Conservation (phyloP, 352 stramenopile species). For the Globisporangium megalacanthum region DNA sequence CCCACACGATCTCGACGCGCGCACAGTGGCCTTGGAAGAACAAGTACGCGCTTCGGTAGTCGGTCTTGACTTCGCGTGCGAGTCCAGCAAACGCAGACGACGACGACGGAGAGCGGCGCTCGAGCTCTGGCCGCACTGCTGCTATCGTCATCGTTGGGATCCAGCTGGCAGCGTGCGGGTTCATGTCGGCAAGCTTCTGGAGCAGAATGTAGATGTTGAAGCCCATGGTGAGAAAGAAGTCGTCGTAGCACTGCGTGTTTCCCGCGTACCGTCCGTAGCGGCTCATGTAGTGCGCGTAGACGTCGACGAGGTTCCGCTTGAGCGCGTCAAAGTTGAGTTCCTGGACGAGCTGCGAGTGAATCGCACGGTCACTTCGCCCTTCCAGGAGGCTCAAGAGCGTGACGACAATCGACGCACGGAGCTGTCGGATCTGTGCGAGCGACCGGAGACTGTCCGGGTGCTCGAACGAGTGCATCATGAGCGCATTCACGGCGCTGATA, state of each 20-base stretch:
- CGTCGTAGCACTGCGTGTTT: constrained; percentile 51
- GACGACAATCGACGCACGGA: constrained; percentile 53
- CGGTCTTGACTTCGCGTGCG: constrained; percentile 5
- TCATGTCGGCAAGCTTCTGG: constrained; percentile 50
- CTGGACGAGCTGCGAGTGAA: constrained; percentile 65
- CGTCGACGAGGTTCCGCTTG: constrained; percentile 55
- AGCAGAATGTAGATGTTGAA: constrained; percentile 80
- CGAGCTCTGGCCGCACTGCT: constrained; percentile 1
- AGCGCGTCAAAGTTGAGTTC: constrained; percentile 71
- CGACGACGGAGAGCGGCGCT: background rate
- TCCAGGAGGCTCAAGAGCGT: constrained; percentile 63
- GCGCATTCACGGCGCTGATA: constrained; percentile 62
- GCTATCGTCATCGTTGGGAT: constrained; percentile 20
- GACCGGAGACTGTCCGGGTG: constrained; percentile 9
- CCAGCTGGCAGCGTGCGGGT: constrained; percentile 34
- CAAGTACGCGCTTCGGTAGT: constrained; percentile 42
- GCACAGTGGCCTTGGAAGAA: constrained; percentile 70
- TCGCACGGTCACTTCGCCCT: constrained; percentile 40
- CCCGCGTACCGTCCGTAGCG: constrained; percentile 40
- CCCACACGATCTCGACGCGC: constrained; percentile 67
- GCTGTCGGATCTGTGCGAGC: constrained; percentile 19
- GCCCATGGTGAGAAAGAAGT: constrained; percentile 65
- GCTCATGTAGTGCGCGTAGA: constrained; percentile 42
- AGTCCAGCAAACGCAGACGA: constrained; percentile 3
- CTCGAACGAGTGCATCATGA: constrained; percentile 56